Evolutionary conservation across 1,139 yeast genomes (phyloP).

Genomic region (Yamadazyma diddensiae): DNA sequence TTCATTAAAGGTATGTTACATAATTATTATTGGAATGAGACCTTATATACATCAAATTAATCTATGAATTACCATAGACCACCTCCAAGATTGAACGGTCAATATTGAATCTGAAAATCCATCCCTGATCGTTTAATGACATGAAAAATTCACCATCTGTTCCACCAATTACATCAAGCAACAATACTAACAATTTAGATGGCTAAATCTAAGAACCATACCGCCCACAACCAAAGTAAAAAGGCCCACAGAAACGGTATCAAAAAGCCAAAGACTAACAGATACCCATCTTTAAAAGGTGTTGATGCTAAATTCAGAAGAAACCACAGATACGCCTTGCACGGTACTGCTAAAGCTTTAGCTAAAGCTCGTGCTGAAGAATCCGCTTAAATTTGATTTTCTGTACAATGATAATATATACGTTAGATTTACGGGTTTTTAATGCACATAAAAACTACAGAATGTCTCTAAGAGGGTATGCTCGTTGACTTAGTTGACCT

Average conservation of each 20-base stretch:
- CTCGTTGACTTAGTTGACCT: too few relatives aligned
- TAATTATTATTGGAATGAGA: too few relatives aligned
- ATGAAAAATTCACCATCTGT: too few relatives aligned
- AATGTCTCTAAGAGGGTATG: too few relatives aligned
- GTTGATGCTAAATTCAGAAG: constrained; percentile 99
- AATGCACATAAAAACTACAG: constrained; percentile 8
- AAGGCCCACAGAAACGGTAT: constrained; percentile 99
- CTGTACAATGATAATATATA: constrained; percentile 12
- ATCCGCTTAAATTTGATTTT: constrained; percentile 21
- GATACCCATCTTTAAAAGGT: constrained; percentile 97
- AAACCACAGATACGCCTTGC: constrained; percentile 99
- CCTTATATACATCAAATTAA: too few relatives aligned
- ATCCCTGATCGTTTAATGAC: too few relatives aligned
- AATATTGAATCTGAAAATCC: too few relatives aligned
- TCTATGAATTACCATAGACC: too few relatives aligned
- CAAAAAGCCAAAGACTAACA: constrained; percentile 98
- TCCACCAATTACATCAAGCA: too few relatives aligned
- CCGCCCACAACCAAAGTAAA: constrained; percentile 99
- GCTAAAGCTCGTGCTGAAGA: constrained; percentile 68
- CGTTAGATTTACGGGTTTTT: constrained; percentile 13
- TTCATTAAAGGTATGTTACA: constrained; percentile 12
- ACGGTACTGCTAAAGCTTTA: constrained; percentile 93
- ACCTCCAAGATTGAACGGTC: too few relatives aligned
- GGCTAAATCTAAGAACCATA: constrained; percentile 99
- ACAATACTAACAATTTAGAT: constrained; percentile 34